phyloP scores from a whole-genome alignment of 163 green algal species.

The Scenedesmus sp. region DNA sequence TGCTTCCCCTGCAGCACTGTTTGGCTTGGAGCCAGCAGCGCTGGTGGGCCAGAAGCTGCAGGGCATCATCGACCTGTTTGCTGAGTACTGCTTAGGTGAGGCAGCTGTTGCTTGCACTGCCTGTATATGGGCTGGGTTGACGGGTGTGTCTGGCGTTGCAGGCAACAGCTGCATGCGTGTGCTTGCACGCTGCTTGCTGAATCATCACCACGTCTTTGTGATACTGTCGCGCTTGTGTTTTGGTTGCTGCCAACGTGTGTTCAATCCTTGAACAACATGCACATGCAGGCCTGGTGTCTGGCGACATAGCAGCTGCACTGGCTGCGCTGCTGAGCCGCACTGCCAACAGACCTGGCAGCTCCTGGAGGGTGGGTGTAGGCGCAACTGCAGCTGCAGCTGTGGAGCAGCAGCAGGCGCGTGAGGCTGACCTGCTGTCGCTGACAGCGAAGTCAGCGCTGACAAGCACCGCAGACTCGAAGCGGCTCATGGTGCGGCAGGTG shows the following conservation, averaged over 20 bases:
- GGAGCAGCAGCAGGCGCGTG: slow-evolving; percentile 7
- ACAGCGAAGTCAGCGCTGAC: not conserved
- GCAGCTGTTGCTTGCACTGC: not conserved
- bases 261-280: not conserved
- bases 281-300: not conserved
- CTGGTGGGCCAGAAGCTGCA: slow-evolving; percentile 53
- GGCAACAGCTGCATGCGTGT: not conserved
- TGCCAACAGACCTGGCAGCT: slow-evolving; percentile 45
- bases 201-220: too few species aligned
- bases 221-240: too few species aligned
- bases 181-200: not conserved
- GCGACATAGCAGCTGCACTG: slow-evolving; percentile 47
- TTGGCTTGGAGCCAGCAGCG: slow-evolving; percentile 52
- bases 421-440: not conserved
- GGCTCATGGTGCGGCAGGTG: slow-evolving; percentile 12
- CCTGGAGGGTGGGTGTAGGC: slow-evolving; percentile 63
- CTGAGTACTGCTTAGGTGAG: slow-evolving; percentile 46
- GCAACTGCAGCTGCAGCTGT: not conserved
- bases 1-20: slow-evolving; percentile 36
- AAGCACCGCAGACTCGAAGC: not conserved
- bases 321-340: slow-evolving; percentile 49
- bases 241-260: not conserved
- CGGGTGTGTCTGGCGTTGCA: too few species aligned
- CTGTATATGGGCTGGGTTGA: not conserved
- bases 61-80: slow-evolving; percentile 60